A percentile compares a stretch with the other conserved stretches of the same genome.
These are phyloP conservation scores for Aspergillus piperis DNA, from an alignment of 2,329 filamentous ascomycete species.

Conservation along the genomic window DNA sequence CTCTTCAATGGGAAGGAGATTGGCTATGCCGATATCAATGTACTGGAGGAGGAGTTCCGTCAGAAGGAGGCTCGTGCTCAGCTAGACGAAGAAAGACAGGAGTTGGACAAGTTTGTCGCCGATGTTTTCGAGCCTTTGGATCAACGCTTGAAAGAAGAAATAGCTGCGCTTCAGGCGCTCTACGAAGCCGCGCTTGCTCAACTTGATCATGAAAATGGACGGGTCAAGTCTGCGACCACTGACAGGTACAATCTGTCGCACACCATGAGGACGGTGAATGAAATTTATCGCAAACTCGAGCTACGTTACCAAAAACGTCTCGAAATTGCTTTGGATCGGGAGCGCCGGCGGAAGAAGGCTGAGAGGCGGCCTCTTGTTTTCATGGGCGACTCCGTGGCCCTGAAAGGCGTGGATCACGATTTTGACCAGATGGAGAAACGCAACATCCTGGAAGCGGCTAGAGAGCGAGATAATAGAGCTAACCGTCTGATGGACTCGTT, in stretches of 20 bases:
- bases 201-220: constrained; percentile 43
- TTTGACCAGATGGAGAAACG: constrained; percentile 55
- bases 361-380: constrained; percentile 55
- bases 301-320: constrained; percentile 52
- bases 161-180: constrained; percentile 50
- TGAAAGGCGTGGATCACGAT: constrained; percentile 52
- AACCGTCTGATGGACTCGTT: constrained; percentile 54
- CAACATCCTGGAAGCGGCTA: constrained; percentile 51
- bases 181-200: constrained; percentile 47
- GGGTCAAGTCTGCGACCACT: constrained; percentile 31
- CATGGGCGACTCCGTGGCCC: constrained; percentile 52
- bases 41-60: constrained; percentile 58
- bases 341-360: constrained; percentile 56
- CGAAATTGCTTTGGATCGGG: constrained; percentile 54
- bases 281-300: constrained; percentile 52
- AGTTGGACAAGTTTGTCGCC: constrained; percentile 53
- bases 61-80: constrained; percentile 53
- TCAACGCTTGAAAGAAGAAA: constrained; percentile 51
- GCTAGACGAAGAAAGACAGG: constrained; percentile 55
- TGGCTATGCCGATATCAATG: constrained; percentile 58
- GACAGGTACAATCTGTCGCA: constrained; percentile 42
- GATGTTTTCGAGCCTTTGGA: constrained; percentile 55
- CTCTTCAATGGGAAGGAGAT: constrained; percentile 60
- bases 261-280: constrained; percentile 49
- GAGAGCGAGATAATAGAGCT: constrained; percentile 52